Evolutionary conservation across 1,284 basidiomycete species (phyloP).

Genomic region (Papiliotrema fonsecae): DNA sequence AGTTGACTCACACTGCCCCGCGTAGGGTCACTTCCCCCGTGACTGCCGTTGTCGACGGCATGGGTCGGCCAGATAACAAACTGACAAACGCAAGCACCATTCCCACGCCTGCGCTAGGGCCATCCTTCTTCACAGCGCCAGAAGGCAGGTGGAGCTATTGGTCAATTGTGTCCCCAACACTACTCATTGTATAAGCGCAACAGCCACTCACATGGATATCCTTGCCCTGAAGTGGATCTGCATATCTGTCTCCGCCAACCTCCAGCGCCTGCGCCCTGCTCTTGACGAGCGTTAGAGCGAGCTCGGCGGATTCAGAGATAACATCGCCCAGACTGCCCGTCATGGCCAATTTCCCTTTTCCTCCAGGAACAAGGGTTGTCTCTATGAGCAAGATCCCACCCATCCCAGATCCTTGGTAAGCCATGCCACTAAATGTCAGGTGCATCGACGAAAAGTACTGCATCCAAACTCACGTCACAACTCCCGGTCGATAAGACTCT

Average conservation of each 20-base stretch:
- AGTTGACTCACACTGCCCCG: constrained; percentile 61
- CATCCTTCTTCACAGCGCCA: constrained; percentile 93
- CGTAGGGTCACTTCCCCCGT: constrained; percentile 90
- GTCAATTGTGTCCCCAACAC: background rate
- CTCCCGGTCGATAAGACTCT: constrained; percentile 28
- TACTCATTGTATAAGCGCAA: background rate
- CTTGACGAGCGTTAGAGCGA: constrained; percentile 69
- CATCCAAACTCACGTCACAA: constrained; percentile 41
- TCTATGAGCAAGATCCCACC: constrained; percentile 67
- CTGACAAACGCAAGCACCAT: constrained; percentile 83
- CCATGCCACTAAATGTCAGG: constrained; percentile 24
- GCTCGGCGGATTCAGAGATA: constrained; percentile 87
- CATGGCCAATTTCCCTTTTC: constrained; percentile 31
- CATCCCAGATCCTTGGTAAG: constrained; percentile 63
- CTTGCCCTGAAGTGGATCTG: constrained; percentile 49
- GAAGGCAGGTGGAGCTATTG: constrained; percentile 85
- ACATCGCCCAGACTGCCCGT: constrained; percentile 95
- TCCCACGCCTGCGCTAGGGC: constrained; percentile 89
- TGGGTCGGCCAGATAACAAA: constrained; percentile 71
- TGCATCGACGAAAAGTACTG: no score
- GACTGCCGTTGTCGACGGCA: constrained; percentile 82
- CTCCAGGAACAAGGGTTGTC: constrained; percentile 32
- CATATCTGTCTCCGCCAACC: constrained; percentile 54
- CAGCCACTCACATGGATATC: constrained; percentile 61
- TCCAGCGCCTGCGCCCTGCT: constrained; percentile 77